Base-by-base conservation (phyloP, 2,329 filamentous ascomycete genomes). In the Exutisphaerella laricina region DNA sequence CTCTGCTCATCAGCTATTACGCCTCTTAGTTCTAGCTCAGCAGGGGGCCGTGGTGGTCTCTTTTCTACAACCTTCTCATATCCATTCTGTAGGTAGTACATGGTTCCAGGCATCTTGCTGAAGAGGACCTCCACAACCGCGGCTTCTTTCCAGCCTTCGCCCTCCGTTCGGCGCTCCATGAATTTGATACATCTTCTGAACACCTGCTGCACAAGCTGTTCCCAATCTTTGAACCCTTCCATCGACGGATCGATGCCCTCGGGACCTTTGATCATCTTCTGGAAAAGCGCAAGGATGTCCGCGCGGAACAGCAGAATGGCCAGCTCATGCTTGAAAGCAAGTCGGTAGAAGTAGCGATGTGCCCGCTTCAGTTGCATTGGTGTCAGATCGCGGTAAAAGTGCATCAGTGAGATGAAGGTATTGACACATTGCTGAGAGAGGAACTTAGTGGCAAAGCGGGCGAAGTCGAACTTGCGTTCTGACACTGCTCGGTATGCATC, bases 401-500 rank as follows among this genome's bases (percentile, higher is more conserved):
- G 78, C 1, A 82, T 80, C 50, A 96, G 88, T 3, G 79, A 73
- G 21, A 94, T 75, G 60, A 95, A 98, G 0, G 90, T 94, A 62
- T 97, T 83, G 33, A 98, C 80, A 17, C 88, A 89, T 40, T 78
- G 80, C 62, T 97, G 89, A 0, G 82, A 84, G 34, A 85, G 77
- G 58, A 97, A 97, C 41, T 85, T 84, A 21, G 78, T 74, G 8
- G 85, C 74, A 61, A 96, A 97, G 2, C 84, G 79, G 45, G 77
- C 80, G 61, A 98, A 98, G 66, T 97, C 88, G 62, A 98, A 98
- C 56, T 90, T 94, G 39, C 92, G 81, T 63, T 98, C 92, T 30
- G 78, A 82, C 17, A 80, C 82, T 0, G 80, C 78, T 41, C 76
- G 76, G 53, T 88, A 81, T 1, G 83, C 86, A 55, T 80, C 76